Conservation (phyloP, 768 basidiomycete genomes). For the Pisolithus orientalis region DNA sequence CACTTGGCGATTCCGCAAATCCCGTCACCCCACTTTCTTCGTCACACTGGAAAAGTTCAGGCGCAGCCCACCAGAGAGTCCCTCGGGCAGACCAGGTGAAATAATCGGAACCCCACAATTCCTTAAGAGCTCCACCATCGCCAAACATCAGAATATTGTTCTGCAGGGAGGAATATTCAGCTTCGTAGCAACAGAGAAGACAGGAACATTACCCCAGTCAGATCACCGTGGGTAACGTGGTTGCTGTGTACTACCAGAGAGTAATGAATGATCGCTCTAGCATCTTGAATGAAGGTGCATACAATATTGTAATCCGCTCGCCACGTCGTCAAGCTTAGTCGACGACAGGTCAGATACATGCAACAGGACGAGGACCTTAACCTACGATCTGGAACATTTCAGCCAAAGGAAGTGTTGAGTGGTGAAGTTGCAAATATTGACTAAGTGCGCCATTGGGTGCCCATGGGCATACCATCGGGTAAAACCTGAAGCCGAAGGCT, state of each 20-base stretch:
- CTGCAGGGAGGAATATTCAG: background rate
- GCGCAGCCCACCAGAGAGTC: constrained; percentile 38
- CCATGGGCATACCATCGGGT: constrained; percentile 25
- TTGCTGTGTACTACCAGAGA: constrained; percentile 10
- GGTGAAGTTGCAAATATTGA: constrained; percentile 8
- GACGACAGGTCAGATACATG: constrained; percentile 15
- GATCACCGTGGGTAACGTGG: constrained; percentile 13
- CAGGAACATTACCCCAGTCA: constrained; percentile 5
- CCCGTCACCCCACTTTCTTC: constrained; percentile 4
- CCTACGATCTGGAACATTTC: constrained; percentile 14
- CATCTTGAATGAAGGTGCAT: background rate
- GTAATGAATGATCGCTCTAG: background rate
- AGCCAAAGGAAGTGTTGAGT: background rate
- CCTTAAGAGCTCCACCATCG: constrained; percentile 29
- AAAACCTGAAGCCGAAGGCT: constrained; percentile 19
- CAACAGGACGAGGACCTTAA: constrained; percentile 5
- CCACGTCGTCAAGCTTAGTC: constrained; percentile 9
- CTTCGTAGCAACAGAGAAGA: background rate
- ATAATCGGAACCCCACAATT: constrained; percentile 19
- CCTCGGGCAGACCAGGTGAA: constrained; percentile 29
- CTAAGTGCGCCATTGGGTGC: constrained; percentile 21
- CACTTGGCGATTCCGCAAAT: constrained; percentile 17
- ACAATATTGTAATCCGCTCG: constrained; percentile 12
- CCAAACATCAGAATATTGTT: constrained; percentile 12
- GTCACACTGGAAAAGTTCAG: constrained; percentile 25